Conservation (phyloP, 116 monocot genomes). For the Phalaenopsis hybrid region DNA sequence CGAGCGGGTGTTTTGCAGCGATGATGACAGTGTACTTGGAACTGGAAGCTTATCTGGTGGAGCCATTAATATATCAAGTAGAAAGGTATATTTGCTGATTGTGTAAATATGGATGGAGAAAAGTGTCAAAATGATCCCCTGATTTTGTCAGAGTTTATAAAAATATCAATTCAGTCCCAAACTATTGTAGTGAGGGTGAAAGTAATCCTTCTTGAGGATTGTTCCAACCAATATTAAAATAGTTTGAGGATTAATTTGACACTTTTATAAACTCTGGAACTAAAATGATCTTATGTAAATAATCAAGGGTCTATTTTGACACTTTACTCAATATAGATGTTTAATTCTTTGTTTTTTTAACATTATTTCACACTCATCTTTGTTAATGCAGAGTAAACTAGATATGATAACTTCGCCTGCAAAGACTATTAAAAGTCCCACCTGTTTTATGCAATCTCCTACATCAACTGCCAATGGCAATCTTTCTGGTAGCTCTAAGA, state of each 20-base stretch:
- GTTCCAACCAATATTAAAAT: no score
- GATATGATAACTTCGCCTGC: conserved; percentile 27
- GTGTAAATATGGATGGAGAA: not conserved
- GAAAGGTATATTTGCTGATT: conserved; percentile 27
- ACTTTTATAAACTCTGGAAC: no score
- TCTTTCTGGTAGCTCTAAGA: conserved; percentile 17
- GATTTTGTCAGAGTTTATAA: no score
- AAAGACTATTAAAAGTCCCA: conserved; percentile 30
- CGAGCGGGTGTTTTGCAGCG: conserved; percentile 43
- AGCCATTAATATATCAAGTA: conserved; percentile 29
- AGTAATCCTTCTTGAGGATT: no score
- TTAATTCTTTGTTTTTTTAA: not conserved
- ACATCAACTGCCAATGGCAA: conserved; percentile 26
- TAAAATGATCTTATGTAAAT: no score
- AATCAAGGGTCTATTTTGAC: no score
- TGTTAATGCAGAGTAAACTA: conserved; percentile 28
- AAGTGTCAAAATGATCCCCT: no score
- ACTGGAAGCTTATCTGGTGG: conserved; percentile 53
- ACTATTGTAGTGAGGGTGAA: no score
- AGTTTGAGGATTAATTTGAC: no score
- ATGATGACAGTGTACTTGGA: conserved; percentile 51
- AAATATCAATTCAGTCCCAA: no score
- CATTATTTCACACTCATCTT: not conserved
- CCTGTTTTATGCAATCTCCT: conserved; percentile 22
- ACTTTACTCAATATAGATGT: not conserved